phyloP scores from a whole-genome alignment of 495 filamentous ascomycete species.

The Immersiella caudata region DNA sequence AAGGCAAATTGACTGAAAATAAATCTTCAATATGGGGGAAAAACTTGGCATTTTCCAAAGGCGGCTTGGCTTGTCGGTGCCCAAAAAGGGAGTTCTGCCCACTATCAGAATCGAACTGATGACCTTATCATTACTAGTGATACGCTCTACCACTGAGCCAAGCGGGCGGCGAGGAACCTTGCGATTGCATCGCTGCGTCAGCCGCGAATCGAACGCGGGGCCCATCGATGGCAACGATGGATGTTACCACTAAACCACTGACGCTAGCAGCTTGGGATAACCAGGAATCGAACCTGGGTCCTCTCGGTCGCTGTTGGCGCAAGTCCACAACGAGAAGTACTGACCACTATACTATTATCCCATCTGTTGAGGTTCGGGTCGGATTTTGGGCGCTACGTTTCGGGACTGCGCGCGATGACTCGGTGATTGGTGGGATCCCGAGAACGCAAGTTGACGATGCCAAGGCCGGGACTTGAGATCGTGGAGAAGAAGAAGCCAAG shows the following conservation, averaged over 20 bases:
- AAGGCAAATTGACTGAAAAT: too few species aligned
- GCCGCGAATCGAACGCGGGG: constrained; percentile 56
- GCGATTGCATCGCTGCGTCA: constrained; percentile 13
- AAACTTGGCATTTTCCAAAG: too few species aligned
- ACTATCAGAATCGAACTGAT: background rate
- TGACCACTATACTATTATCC: constrained; percentile 1
- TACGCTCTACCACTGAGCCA: background rate
- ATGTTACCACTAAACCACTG: constrained; percentile 17
- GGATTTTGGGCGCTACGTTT: background rate
- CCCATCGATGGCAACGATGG: constrained; percentile 43
- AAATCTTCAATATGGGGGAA: too few species aligned
- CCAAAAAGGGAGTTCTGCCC: background rate
- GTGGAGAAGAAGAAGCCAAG: background rate
- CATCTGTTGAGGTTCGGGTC: background rate
- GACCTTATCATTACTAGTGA: background rate
- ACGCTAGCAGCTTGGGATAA: background rate
- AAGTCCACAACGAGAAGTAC: constrained; percentile 1
- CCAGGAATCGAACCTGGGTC: constrained; percentile 1
- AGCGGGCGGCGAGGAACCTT: background rate
- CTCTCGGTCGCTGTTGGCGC: background rate
- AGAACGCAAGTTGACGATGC: background rate
- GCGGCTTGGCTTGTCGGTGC: too few species aligned
- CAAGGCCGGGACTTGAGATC: background rate
- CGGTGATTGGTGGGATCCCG: background rate
- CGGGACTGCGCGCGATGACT: background rate